Evolutionary conservation across 345 rosid species (phyloP).

Genomic region (Pistacia integerrima): DNA sequence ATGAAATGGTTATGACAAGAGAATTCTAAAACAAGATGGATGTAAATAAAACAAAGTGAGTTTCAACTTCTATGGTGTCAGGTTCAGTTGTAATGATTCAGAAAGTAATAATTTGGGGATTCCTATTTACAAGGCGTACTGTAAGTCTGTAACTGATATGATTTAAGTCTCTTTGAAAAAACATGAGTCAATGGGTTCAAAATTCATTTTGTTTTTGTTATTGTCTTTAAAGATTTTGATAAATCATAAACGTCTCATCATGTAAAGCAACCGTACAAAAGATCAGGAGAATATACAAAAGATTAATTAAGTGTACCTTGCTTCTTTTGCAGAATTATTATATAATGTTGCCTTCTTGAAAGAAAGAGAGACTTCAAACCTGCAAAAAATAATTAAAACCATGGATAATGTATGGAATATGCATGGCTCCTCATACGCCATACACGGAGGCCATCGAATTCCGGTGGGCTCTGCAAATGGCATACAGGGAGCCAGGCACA

Average conservation of each 20-base stretch:
- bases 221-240: neutral
- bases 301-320: constrained; percentile 14
- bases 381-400: constrained; percentile 15
- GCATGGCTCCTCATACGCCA: constrained; percentile 99
- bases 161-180: neutral
- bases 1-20: no score
- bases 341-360: constrained; percentile 19
- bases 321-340: constrained; percentile 23
- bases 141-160: neutral
- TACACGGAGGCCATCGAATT: constrained; percentile 75
- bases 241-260: constrained; percentile 11
- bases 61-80: constrained; percentile 31
- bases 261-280: constrained; percentile 14
- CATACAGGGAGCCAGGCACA: constrained; percentile 99
- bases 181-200: neutral
- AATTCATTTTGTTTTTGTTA: neutral
- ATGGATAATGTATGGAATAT: constrained; percentile 40
- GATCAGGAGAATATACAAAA: neutral
- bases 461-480: constrained; percentile 78
- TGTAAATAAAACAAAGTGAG: neutral
- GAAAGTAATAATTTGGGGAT: constrained; percentile 4
- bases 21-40: neutral
- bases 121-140: constrained; percentile 20
- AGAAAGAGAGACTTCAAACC: neutral
- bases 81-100: constrained; percentile 10